Evolutionary conservation across 495 filamentous ascomycete species (phyloP).

Genomic region (Neurospora sp.): DNA sequence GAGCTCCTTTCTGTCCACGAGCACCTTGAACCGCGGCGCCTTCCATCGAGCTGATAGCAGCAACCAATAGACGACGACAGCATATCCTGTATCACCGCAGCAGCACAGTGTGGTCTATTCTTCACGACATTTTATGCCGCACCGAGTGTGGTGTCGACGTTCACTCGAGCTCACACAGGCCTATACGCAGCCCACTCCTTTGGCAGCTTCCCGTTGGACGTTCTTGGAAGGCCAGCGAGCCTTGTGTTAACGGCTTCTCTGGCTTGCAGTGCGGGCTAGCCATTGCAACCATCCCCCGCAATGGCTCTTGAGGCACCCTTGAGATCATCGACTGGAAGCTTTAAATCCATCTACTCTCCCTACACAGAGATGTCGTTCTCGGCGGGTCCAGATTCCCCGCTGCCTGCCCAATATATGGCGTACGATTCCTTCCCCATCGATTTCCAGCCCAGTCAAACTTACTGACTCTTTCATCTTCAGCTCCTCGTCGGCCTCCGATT

Average conservation of each 20-base stretch:
- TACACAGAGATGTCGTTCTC: slow-evolving; percentile 48
- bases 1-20: neutral
- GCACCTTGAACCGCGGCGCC: neutral
- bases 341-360: slow-evolving; percentile 50
- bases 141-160: neutral
- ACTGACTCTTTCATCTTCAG: slow-evolving; percentile 14
- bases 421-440: slow-evolving; percentile 15
- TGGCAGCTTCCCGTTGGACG: neutral
- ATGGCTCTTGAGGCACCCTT: slow-evolving; percentile 54
- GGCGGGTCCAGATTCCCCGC: slow-evolving; percentile 43
- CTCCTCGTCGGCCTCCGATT: slow-evolving; percentile 30
- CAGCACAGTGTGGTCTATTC: neutral
- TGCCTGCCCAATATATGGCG: slow-evolving; percentile 38
- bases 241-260: neutral
- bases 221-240: neutral
- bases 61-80: neutral
- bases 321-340: slow-evolving; percentile 40
- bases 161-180: neutral
- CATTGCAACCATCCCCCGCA: slow-evolving; percentile 5
- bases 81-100: neutral
- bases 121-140: neutral
- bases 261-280: neutral
- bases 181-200: neutral
- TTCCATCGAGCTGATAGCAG: neutral
- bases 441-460: neutral